A percentile compares a stretch with the other conserved stretches of the same genome.
These are phyloP conservation scores for Ogataea trehaloabstinens DNA, from an alignment of 805 yeast genomes.

Conservation along the genomic window DNA sequence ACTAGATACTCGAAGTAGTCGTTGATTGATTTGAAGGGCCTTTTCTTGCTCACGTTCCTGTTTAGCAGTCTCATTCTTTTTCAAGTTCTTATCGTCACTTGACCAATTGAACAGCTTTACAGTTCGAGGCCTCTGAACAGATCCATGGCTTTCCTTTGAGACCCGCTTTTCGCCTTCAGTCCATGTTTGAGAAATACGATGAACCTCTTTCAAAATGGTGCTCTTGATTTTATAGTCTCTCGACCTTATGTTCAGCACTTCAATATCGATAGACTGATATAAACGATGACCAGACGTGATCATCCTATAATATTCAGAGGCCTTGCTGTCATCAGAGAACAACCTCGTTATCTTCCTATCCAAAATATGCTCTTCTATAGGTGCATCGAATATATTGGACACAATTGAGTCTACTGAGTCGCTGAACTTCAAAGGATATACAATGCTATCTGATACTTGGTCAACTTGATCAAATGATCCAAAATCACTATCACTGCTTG, in stretches of 20 bases:
- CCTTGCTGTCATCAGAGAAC: constrained; percentile 2
- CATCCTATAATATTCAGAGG: constrained; percentile 12
- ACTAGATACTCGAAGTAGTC: constrained; percentile 21
- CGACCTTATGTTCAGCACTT: constrained; percentile 18
- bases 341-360: not conserved
- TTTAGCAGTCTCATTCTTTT: not conserved
- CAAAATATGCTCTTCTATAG: not conserved
- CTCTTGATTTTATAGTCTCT: constrained; percentile 18
- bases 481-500: constrained; percentile 22
- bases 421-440: constrained; percentile 2
- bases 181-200: constrained; percentile 23
- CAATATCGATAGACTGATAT: not conserved
- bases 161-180: constrained; percentile 27
- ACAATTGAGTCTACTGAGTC: constrained; percentile 10
- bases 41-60: constrained; percentile 2
- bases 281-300: constrained; percentile 11
- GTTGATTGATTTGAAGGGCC: constrained; percentile 19
- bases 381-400: constrained; percentile 1
- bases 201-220: constrained; percentile 10
- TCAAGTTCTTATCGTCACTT: constrained; percentile 3
- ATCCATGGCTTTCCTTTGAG: constrained; percentile 7
- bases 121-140: constrained; percentile 2
- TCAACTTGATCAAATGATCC: constrained; percentile 23
- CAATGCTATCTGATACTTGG: not conserved
- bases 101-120: constrained; percentile 23